phyloP scores from a whole-genome alignment of 768 basidiomycete species.

The Amanita jacksonii region DNA sequence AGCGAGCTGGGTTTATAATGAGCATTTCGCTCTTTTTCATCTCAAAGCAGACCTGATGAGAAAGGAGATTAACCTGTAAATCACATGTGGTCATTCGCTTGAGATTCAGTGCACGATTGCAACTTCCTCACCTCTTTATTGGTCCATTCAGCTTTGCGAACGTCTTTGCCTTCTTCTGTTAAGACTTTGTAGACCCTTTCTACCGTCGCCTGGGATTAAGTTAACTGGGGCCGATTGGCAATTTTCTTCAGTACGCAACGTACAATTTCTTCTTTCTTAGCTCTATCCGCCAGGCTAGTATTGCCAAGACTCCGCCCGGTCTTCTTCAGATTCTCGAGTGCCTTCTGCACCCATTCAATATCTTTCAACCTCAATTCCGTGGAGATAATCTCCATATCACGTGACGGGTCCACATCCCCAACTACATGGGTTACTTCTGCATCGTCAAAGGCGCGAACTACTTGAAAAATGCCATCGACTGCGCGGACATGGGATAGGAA shows the following conservation, averaged over 20 bases:
- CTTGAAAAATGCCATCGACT: slow-evolving; percentile 98
- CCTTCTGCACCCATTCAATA: slow-evolving; percentile 97
- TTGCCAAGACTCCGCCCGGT: slow-evolving; percentile 61
- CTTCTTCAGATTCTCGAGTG: slow-evolving; percentile 72
- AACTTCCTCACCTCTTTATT: slow-evolving; percentile 84
- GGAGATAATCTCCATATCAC: slow-evolving; percentile 97
- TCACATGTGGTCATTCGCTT: not conserved
- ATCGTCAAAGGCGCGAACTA: slow-evolving; percentile 96
- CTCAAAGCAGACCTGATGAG: slow-evolving; percentile 13
- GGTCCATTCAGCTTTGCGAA: slow-evolving; percentile 88
- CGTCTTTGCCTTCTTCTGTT: slow-evolving; percentile 76
- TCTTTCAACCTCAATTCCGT: slow-evolving; percentile 94
- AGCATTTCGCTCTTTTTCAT: slow-evolving; percentile 78
- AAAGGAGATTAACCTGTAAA: slow-evolving; percentile 3
- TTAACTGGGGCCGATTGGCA: slow-evolving; percentile 8
- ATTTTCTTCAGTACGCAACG: slow-evolving; percentile 15
- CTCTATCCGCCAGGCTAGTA: slow-evolving; percentile 81
- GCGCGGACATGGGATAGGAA: slow-evolving; percentile 97
- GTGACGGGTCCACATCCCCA: slow-evolving; percentile 90
- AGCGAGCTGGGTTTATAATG: slow-evolving; percentile 94
- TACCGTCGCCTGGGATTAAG: slow-evolving; percentile 51
- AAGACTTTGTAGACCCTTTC: slow-evolving; percentile 80
- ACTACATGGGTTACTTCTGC: slow-evolving; percentile 99
- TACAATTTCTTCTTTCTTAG: slow-evolving; percentile 93
- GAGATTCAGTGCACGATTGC: not conserved